Conservation (phyloP, 2,329 filamentous ascomycete genomes). For the Sporothrix pallida region DNA sequence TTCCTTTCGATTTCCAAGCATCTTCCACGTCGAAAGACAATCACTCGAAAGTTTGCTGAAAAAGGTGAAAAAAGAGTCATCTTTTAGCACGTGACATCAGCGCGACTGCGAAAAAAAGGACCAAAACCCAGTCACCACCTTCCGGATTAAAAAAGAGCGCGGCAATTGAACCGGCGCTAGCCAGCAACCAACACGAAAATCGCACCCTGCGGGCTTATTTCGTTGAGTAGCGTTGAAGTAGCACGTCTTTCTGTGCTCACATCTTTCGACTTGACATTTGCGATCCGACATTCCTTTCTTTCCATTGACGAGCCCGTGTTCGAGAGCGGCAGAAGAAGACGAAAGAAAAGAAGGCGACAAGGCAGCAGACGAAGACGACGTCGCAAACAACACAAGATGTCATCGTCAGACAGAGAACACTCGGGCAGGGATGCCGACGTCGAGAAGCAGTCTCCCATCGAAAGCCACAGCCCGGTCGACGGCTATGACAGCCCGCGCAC, state of each 20-base stretch:
- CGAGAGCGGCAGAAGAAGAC: background rate
- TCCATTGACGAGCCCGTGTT: background rate
- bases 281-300: background rate
- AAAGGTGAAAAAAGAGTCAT: background rate
- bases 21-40: background rate
- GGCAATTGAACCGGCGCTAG: constrained; percentile 31
- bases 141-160: constrained; percentile 18
- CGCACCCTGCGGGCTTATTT: constrained; percentile 6
- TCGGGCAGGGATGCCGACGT: constrained; percentile 33
- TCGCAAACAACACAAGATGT: constrained; percentile 25
- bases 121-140: constrained; percentile 11
- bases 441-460: constrained; percentile 37
- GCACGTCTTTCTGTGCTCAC: background rate
- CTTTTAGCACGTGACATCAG: constrained; percentile 17
- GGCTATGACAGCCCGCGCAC: background rate
- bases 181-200: constrained; percentile 24
- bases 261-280: background rate
- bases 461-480: background rate
- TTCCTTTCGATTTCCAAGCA: background rate
- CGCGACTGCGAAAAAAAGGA: constrained; percentile 1
- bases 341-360: background rate
- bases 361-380: background rate
- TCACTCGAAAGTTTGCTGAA: background rate
- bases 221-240: background rate
- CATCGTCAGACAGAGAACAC: constrained; percentile 29